A percentile compares a stretch with the other conserved stretches of the same genome.
Conservation (phyloP, 2,329 filamentous ascomycete genomes). For the Cryphonectria radicalis region DNA sequence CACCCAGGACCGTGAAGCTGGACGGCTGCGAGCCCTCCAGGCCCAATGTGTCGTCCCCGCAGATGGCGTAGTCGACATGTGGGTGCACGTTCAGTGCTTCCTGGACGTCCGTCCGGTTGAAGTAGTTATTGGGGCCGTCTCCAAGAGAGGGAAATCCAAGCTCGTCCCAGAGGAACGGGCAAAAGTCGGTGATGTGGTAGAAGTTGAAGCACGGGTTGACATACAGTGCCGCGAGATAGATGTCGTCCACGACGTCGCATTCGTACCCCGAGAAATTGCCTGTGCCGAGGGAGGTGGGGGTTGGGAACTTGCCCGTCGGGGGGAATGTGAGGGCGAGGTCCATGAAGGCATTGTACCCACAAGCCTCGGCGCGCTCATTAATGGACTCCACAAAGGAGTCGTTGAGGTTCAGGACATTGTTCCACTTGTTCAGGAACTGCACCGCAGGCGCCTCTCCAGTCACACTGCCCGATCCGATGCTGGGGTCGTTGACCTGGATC, state of each 20-base stretch:
- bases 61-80: conserved; percentile 21
- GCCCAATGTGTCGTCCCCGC: neutral
- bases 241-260: conserved; percentile 41
- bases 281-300: neutral
- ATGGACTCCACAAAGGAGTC: conserved; percentile 55
- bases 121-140: conserved; percentile 27
- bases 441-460: conserved; percentile 52
- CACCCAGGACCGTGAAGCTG: conserved; percentile 9
- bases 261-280: conserved; percentile 31
- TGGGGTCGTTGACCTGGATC: conserved; percentile 72
- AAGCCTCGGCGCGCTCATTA: conserved; percentile 53
- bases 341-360: conserved; percentile 63
- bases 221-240: conserved; percentile 61
- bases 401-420: conserved; percentile 62
- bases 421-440: conserved; percentile 61
- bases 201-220: conserved; percentile 68
- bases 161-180: conserved; percentile 42
- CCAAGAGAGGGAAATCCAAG: conserved; percentile 29
- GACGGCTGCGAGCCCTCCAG: conserved; percentile 17
- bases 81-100: conserved; percentile 21
- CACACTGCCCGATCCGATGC: conserved; percentile 53
- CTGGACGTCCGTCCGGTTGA: conserved; percentile 30
- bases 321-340: conserved; percentile 55
- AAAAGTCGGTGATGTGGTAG: conserved; percentile 62
- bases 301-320: conserved; percentile 27